A percentile compares a stretch with the other conserved stretches of the same genome.
These are phyloP conservation scores for Bidens hawaiensis DNA, from an alignment of 140 eudicot species.

Conservation along the genomic window DNA sequence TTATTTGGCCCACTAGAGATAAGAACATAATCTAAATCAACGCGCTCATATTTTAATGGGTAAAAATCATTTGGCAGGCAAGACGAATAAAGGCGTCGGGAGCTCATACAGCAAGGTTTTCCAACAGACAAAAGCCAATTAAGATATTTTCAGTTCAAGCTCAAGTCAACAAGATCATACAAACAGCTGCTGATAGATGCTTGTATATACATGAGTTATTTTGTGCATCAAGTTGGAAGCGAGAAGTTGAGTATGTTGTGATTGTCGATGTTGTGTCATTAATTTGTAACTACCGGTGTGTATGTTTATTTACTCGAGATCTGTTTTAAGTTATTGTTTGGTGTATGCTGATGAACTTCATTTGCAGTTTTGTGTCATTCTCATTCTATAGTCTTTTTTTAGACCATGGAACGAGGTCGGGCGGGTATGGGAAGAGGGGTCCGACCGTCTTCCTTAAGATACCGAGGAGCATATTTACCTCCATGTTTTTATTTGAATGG, in stretches of 20 bases:
- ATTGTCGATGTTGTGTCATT: conserved; percentile 4
- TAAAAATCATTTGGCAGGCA: conserved; percentile 26
- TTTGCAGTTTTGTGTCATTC: conserved; percentile 12
- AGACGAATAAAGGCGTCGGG: conserved; percentile 45
- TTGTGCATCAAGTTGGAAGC: conserved; percentile 7
- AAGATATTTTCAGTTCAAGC: conserved; percentile 24
- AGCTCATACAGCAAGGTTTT: conserved; percentile 42
- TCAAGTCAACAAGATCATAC: conserved; percentile 30
- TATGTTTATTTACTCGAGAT: conserved; percentile 4
- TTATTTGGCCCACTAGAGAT: neutral
- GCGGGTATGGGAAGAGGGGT: too few relatives aligned
- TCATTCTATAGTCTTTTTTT: neutral
- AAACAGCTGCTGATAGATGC: conserved; percentile 22
- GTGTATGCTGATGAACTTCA: conserved; percentile 13
- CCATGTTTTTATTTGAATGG: too few relatives aligned
- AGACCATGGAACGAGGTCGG: neutral
- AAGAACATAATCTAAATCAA: neutral
- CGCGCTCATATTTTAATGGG: neutral
- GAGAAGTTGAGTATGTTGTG: conserved; percentile 7
- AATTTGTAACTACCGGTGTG: conserved; percentile 22
- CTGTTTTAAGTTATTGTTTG: neutral
- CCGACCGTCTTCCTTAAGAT: too few relatives aligned
- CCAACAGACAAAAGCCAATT: conserved; percentile 31
- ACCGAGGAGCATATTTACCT: too few relatives aligned
- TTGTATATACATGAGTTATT: conserved; percentile 27